These are phyloP conservation scores for Sporothrix luriei DNA, from an alignment of 2,329 filamentous ascomycete genomes.

Conservation along the genomic window DNA sequence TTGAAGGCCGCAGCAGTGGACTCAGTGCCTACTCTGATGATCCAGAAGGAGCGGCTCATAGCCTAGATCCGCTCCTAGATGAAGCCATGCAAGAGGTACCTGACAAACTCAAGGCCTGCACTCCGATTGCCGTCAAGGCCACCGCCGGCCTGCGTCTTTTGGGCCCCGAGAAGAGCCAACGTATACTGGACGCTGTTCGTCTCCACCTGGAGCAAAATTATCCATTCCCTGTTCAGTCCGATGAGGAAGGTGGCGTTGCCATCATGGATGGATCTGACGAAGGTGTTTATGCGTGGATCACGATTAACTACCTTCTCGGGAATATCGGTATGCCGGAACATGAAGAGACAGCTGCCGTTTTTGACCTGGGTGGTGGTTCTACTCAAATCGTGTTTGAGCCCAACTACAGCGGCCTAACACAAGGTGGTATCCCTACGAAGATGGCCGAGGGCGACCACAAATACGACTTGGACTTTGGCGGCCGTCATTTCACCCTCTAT, in stretches of 20 bases:
- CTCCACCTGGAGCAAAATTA: slow-evolving; percentile 82
- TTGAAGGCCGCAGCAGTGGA: slow-evolving; percentile 64
- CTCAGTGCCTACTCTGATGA: slow-evolving; percentile 86
- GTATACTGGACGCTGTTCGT: slow-evolving; percentile 84
- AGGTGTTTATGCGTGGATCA: slow-evolving; percentile 98
- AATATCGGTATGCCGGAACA: slow-evolving; percentile 95
- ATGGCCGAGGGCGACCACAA: slow-evolving; percentile 92
- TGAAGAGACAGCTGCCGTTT: slow-evolving; percentile 87
- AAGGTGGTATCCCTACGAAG: slow-evolving; percentile 81
- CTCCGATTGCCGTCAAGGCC: slow-evolving; percentile 94
- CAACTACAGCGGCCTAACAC: slow-evolving; percentile 73
- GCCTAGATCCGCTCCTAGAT: slow-evolving; percentile 83
- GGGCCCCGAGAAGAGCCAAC: slow-evolving; percentile 75
- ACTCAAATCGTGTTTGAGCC: slow-evolving; percentile 99
- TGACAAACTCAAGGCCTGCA: slow-evolving; percentile 86
- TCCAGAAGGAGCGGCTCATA: slow-evolving; percentile 84
- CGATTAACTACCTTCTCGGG: slow-evolving; percentile 95
- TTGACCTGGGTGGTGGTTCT: slow-evolving; percentile 93
- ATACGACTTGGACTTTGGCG: slow-evolving; percentile 84
- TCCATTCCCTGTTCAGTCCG: slow-evolving; percentile 89
- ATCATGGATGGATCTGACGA: slow-evolving; percentile 98
- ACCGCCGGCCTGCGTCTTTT: slow-evolving; percentile 91
- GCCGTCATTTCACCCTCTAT: slow-evolving; percentile 88
- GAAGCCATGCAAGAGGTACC: slow-evolving; percentile 84
- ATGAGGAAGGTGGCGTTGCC: slow-evolving; percentile 81